Evolutionary conservation across 306 rosid genomes (phyloP).

Genomic region (Hippophae tibetana): DNA sequence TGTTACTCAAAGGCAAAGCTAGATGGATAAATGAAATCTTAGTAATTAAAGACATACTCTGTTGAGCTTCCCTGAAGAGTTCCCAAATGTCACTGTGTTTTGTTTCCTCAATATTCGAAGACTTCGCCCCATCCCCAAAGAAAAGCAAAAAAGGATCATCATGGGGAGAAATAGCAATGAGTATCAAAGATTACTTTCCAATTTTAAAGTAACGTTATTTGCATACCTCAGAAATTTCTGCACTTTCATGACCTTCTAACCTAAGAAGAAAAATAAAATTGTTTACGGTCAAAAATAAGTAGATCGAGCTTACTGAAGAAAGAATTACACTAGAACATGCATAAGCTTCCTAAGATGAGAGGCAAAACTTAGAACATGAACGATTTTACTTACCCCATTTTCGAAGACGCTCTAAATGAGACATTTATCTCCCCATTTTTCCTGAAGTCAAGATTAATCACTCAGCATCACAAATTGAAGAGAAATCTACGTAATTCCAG

Average conservation of each 20-base stretch:
- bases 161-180: slow-evolving; percentile 1
- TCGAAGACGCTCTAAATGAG: slow-evolving; percentile 14
- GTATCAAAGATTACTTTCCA: not conserved
- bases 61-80: slow-evolving; percentile 79
- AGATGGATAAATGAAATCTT: not conserved
- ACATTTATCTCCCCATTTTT: slow-evolving; percentile 29
- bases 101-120: slow-evolving; percentile 28
- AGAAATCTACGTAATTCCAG: not conserved
- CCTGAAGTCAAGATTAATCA: slow-evolving; percentile 21
- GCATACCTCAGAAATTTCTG: slow-evolving; percentile 37
- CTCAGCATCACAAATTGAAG: not conserved
- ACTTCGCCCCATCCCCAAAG: slow-evolving; percentile 16
- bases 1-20: not conserved
- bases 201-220: not conserved
- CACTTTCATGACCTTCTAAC: slow-evolving; percentile 31
- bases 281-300: too few species aligned
- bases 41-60: slow-evolving; percentile 39
- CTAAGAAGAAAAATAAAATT: slow-evolving; percentile 20
- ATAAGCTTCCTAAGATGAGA: not conserved
- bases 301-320: slow-evolving; percentile 3
- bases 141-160: slow-evolving; percentile 4
- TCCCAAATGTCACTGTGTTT: slow-evolving; percentile 43
- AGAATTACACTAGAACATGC: not conserved
- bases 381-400: slow-evolving; percentile 22
- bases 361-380: not conserved